Conservation (phyloP, 305 asterid genomes). For the Fraxinus sp. region DNA sequence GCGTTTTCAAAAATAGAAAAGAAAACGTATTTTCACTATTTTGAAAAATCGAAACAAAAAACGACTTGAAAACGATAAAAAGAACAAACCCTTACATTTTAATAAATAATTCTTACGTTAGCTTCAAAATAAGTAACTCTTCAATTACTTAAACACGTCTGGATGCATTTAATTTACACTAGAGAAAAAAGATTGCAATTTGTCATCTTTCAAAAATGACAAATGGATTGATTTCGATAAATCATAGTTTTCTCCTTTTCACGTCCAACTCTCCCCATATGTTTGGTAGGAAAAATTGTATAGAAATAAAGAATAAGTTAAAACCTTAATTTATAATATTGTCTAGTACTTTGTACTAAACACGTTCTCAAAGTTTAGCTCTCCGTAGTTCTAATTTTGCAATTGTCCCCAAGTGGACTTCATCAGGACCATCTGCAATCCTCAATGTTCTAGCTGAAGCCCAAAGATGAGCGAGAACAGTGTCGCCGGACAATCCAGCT, state of each 20-base stretch:
- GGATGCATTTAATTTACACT: background rate
- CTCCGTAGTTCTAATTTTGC: conserved; percentile 76
- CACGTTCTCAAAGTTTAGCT: conserved; percentile 60
- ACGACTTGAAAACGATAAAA: too few relatives aligned
- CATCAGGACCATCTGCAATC: conserved; percentile 96
- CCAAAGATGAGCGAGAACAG: conserved; percentile 81
- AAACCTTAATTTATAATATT: too few relatives aligned
- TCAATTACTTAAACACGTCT: background rate
- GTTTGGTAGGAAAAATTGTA: background rate
- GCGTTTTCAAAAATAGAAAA: too few relatives aligned
- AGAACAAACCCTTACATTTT: too few relatives aligned
- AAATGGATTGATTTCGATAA: background rate
- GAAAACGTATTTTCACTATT: too few relatives aligned
- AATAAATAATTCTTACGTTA: too few relatives aligned
- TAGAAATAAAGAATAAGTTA: background rate
- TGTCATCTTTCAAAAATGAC: background rate
- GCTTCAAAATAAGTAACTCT: background rate
- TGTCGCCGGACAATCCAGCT: conserved; percentile 88
- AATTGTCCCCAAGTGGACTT: conserved; percentile 87
- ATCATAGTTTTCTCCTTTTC: background rate
- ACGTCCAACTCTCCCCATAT: background rate
- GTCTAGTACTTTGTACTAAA: background rate
- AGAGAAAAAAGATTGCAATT: background rate
- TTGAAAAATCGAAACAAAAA: too few relatives aligned
- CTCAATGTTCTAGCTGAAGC: conserved; percentile 81